Percentiles rank a stretch among this genome's conserved stretches.
phyloP scores from a whole-genome alignment of 371 early-diverging fungal species.

The Mortierella sp. region DNA sequence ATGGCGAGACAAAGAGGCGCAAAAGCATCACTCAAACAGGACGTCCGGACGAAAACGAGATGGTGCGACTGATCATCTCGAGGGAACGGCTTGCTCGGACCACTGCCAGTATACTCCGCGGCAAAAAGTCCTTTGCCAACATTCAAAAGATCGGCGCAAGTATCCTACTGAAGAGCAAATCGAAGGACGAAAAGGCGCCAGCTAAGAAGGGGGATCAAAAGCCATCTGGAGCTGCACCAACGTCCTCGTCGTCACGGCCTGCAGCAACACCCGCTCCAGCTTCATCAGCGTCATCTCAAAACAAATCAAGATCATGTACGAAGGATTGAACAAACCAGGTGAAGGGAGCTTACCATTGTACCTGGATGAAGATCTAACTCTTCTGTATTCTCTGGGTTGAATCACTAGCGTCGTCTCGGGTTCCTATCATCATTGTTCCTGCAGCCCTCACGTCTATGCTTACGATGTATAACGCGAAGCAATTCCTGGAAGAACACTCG shows the following conservation, averaged over 20 bases:
- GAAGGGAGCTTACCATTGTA: neutral
- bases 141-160: slow-evolving; percentile 50
- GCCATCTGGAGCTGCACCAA: slow-evolving; percentile 17
- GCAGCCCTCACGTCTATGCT: slow-evolving; percentile 84
- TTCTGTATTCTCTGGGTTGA: neutral
- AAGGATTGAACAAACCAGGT: neutral
- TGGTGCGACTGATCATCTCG: slow-evolving; percentile 55
- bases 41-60: slow-evolving; percentile 52
- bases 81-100: slow-evolving; percentile 60
- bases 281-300: slow-evolving; percentile 16
- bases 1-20: slow-evolving; percentile 50
- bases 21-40: slow-evolving; percentile 44
- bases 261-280: slow-evolving; percentile 6
- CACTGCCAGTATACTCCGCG: slow-evolving; percentile 56
- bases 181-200: slow-evolving; percentile 47
- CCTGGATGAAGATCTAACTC: no score
- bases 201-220: slow-evolving; percentile 29
- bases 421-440: slow-evolving; percentile 92
- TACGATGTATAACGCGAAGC: slow-evolving; percentile 86
- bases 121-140: slow-evolving; percentile 57
- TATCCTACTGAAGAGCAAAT: slow-evolving; percentile 45
- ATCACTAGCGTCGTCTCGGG: slow-evolving; percentile 36
- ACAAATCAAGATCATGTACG: slow-evolving; percentile 35
- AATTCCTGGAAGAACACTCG: slow-evolving; percentile 79
- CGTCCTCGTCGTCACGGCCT: slow-evolving; percentile 24